These are phyloP conservation scores for Macrolepiota dolichaula DNA, from an alignment of 768 basidiomycete genomes.

Conservation along the genomic window DNA sequence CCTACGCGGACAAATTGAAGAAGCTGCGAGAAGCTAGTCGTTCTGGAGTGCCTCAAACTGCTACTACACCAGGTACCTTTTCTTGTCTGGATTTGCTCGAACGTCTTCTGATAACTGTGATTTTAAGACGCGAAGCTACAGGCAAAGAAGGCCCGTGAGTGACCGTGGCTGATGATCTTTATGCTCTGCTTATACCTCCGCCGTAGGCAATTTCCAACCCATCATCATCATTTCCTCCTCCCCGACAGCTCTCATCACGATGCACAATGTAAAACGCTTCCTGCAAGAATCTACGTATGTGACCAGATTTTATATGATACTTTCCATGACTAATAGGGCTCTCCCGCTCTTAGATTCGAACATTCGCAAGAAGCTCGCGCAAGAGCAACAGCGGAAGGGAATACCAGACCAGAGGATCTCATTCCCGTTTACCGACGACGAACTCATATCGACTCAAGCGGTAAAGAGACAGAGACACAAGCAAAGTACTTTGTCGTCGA, in stretches of 20 bases:
- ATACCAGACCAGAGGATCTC: constrained; percentile 74
- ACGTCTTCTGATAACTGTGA: not conserved
- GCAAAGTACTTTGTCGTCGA: constrained; percentile 85
- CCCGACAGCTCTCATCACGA: constrained; percentile 91
- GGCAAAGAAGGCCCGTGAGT: constrained; percentile 69
- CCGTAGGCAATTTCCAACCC: constrained; percentile 68
- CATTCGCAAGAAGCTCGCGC: constrained; percentile 72
- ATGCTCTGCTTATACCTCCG: not conserved
- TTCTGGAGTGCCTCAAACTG: constrained; percentile 37
- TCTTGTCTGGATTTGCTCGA: not conserved
- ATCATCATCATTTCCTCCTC: constrained; percentile 98
- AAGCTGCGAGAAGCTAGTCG: constrained; percentile 67
- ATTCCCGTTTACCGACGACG: constrained; percentile 85
- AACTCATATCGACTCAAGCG: constrained; percentile 63
- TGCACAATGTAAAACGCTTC: constrained; percentile 96
- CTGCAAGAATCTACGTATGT: constrained; percentile 83
- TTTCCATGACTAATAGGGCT: not conserved
- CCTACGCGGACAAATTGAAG: constrained; percentile 77
- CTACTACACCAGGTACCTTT: constrained; percentile 37
- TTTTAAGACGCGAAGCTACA: constrained; percentile 51
- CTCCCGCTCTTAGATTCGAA: constrained; percentile 51
- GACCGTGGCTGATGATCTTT: not conserved
- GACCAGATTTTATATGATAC: not conserved
- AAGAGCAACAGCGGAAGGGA: constrained; percentile 66
- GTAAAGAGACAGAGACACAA: constrained; percentile 55